Evolutionary conservation across 495 filamentous ascomycete genomes (phyloP).

Genomic region (Aspergillus kassunensis): DNA sequence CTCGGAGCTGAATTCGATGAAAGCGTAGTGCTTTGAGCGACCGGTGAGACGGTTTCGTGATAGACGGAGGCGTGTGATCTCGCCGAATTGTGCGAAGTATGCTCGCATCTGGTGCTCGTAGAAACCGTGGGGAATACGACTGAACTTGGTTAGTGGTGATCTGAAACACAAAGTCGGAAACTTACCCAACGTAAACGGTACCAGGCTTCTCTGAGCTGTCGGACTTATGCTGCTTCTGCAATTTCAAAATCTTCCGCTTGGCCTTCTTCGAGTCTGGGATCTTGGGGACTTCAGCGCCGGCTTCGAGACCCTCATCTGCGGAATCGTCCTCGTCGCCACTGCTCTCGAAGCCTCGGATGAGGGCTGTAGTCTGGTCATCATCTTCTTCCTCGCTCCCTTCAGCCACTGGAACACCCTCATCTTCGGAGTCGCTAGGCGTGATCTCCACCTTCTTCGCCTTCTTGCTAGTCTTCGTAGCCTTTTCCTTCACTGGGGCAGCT

Average conservation of each 20-base stretch:
- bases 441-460: slow-evolving; percentile 31
- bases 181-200: slow-evolving; percentile 76
- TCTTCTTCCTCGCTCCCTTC: slow-evolving; percentile 41
- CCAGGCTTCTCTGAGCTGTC: slow-evolving; percentile 55
- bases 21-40: slow-evolving; percentile 84
- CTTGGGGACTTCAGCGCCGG: slow-evolving; percentile 53
- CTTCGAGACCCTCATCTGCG: slow-evolving; percentile 51
- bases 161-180: not conserved
- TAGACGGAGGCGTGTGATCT: slow-evolving; percentile 74
- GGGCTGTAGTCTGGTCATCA: slow-evolving; percentile 67
- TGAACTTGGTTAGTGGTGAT: slow-evolving; percentile 11
- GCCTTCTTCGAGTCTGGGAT: slow-evolving; percentile 61
- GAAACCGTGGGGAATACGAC: slow-evolving; percentile 89
- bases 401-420: slow-evolving; percentile 21
- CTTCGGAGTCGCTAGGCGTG: slow-evolving; percentile 29
- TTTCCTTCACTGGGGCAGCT: slow-evolving; percentile 30
- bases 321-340: slow-evolving; percentile 60
- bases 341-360: slow-evolving; percentile 77
- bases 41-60: slow-evolving; percentile 90
- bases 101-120: slow-evolving; percentile 91
- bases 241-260: slow-evolving; percentile 54
- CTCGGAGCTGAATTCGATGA: slow-evolving; percentile 77
- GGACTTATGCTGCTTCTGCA: slow-evolving; percentile 35
- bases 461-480: slow-evolving; percentile 24
- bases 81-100: slow-evolving; percentile 95